Evolutionary conservation across 2,329 filamentous ascomycete genomes (phyloP).

Genomic region (Rasamsonia emersonii): DNA sequence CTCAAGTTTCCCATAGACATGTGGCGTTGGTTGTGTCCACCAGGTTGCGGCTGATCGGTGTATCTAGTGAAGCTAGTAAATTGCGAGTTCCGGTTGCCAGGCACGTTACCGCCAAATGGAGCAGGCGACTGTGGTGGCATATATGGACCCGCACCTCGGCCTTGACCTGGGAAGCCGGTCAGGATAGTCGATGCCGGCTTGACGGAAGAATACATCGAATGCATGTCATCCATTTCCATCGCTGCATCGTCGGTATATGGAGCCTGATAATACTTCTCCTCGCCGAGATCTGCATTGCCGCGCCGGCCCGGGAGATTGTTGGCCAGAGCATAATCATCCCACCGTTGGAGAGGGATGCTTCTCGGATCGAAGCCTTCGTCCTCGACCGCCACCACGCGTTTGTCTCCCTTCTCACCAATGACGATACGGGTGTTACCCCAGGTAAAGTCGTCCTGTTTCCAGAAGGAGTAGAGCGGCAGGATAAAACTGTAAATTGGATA

Average conservation of each 20-base stretch:
- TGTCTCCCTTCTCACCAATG: conserved; percentile 84
- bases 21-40: conserved; percentile 38
- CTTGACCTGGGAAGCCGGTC: conserved; percentile 66
- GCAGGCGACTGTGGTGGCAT: conserved; percentile 78
- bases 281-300: conserved; percentile 57
- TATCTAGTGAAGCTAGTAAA: conserved; percentile 58
- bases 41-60: conserved; percentile 49
- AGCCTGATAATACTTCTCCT: conserved; percentile 49
- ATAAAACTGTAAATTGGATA: conserved; percentile 90
- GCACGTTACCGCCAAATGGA: conserved; percentile 51
- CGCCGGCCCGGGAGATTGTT: conserved; percentile 90
- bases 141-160: conserved; percentile 49
- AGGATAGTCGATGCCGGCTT: conserved; percentile 79
- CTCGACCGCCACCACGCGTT: conserved; percentile 76
- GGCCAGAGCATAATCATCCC: conserved; percentile 85
- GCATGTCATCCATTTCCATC: conserved; percentile 93
- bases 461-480: conserved; percentile 94
- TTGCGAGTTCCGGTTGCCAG: conserved; percentile 56
- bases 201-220: conserved; percentile 88
- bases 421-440: conserved; percentile 99
- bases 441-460: conserved; percentile 98
- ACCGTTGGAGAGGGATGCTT: conserved; percentile 86
- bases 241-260: conserved; percentile 67
- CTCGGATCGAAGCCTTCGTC: conserved; percentile 85
- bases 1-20: conserved; percentile 53